These are phyloP conservation scores for Scenedesmus sp. DNA, from an alignment of 163 green algal species.

Conservation along the genomic window DNA sequence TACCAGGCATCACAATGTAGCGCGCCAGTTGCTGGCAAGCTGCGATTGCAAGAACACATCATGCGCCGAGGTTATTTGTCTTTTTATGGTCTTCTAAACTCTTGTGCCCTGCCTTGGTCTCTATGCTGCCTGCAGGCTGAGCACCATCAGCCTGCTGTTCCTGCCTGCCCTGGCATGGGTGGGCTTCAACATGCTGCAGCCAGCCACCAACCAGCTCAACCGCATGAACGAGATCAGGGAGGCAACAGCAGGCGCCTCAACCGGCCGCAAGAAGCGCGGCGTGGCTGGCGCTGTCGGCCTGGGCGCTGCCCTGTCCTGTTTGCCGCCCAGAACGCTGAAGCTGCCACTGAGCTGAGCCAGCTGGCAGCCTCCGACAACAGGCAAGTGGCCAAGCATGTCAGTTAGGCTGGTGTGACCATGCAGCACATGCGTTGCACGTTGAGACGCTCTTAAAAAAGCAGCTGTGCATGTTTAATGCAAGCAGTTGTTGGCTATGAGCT, in stretches of 20 bases:
- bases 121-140: constrained; percentile 47
- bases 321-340: constrained; percentile 56
- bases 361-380: constrained; percentile 70
- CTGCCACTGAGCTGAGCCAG: constrained; percentile 60
- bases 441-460: too few relatives aligned
- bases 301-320: constrained; percentile 60
- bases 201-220: constrained; percentile 63
- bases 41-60: too few relatives aligned
- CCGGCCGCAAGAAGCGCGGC: constrained; percentile 31
- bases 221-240: constrained; percentile 51
- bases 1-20: too few relatives aligned
- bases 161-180: constrained; percentile 44
- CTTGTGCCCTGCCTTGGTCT: not conserved
- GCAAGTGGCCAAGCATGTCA: constrained; percentile 18
- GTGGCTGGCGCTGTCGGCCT: constrained; percentile 59
- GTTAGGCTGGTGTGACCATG: not conserved
- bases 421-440: not conserved
- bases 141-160: constrained; percentile 62
- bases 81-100: not conserved
- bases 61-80: too few relatives aligned
- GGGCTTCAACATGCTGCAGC: constrained; percentile 81
- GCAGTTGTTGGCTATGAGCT: too few relatives aligned
- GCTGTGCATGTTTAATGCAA: too few relatives aligned
- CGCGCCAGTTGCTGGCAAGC: too few relatives aligned
- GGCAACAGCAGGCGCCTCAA: not conserved